phyloP scores from a whole-genome alignment of 257 asterid species.

The Nicotiana paniculata region DNA sequence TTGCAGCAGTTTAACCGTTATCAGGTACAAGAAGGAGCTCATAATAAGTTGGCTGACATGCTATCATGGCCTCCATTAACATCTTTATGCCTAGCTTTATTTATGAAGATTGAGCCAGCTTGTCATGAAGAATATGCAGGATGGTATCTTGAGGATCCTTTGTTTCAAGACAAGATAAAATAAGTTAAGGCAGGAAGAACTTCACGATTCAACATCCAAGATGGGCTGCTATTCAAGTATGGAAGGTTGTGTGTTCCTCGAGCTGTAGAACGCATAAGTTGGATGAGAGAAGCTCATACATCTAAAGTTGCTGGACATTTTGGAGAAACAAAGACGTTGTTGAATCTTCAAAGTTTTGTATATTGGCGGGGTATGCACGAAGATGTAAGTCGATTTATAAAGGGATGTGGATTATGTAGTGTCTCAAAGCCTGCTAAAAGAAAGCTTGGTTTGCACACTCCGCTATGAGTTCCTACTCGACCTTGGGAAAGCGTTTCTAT shows the following conservation, averaged over 20 bases:
- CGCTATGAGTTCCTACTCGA: background rate
- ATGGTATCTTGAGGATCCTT: background rate
- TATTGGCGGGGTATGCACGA: background rate
- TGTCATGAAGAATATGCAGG: background rate
- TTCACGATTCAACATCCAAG: background rate
- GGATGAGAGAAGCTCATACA: background rate
- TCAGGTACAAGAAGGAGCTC: background rate
- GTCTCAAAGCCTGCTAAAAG: background rate
- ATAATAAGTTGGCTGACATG: background rate
- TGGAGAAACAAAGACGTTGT: background rate
- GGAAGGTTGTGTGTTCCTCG: background rate
- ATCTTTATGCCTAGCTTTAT: background rate
- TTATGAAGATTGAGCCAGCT: background rate
- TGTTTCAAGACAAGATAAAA: background rate
- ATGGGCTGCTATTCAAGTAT: background rate
- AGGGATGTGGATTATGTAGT: background rate
- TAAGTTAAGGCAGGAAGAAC: background rate
- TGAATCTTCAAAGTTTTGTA: background rate
- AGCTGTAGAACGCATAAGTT: background rate
- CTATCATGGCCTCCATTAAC: background rate
- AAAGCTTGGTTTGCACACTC: background rate
- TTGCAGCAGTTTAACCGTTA: too few relatives aligned
- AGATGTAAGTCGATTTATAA: background rate
- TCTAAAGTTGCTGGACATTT: background rate
- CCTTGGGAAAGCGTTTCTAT: background rate